Evolutionary conservation across 352 stramenopile species (phyloP).

Genomic region (Blastocystis sp.): DNA sequence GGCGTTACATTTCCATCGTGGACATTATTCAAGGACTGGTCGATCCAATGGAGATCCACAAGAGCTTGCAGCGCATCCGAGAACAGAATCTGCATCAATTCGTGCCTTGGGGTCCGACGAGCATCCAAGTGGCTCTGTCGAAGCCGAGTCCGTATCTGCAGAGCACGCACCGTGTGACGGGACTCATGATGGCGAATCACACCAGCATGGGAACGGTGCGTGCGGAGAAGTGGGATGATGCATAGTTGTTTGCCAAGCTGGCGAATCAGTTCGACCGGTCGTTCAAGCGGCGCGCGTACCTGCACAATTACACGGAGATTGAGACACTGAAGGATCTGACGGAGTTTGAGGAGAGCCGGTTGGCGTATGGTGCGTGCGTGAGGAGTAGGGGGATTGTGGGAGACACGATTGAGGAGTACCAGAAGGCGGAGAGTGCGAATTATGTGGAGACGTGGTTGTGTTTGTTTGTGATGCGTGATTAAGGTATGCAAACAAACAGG

Average conservation of each 20-base stretch:
- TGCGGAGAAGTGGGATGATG: conserved; percentile 70
- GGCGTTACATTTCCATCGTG: conserved; percentile 97
- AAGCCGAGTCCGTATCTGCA: conserved; percentile 39
- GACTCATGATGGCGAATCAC: conserved; percentile 98
- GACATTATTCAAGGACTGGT: conserved; percentile 99
- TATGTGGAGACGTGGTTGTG: conserved; percentile 21
- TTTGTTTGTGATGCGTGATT: no score
- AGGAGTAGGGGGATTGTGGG: not conserved
- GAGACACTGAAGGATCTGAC: conserved; percentile 83
- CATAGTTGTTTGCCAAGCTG: conserved; percentile 80
- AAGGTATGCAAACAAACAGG: no score
- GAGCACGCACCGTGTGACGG: conserved; percentile 77
- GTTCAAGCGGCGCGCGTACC: conserved; percentile 93
- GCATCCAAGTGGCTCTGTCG: conserved; percentile 86
- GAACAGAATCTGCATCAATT: conserved; percentile 92
- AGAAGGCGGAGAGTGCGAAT: conserved; percentile 9
- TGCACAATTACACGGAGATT: conserved; percentile 96
- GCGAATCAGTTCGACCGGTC: conserved; percentile 95
- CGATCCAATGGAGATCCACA: conserved; percentile 96
- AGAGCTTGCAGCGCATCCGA: conserved; percentile 93
- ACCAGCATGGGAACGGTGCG: conserved; percentile 89
- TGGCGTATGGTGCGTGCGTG: conserved; percentile 52
- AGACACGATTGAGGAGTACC: conserved; percentile 52
- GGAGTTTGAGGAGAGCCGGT: no score
- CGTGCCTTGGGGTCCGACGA: conserved; percentile 96